phyloP scores from a whole-genome alignment of 2,329 filamentous ascomycete genomes.

The Talaromyces verruculosus region DNA sequence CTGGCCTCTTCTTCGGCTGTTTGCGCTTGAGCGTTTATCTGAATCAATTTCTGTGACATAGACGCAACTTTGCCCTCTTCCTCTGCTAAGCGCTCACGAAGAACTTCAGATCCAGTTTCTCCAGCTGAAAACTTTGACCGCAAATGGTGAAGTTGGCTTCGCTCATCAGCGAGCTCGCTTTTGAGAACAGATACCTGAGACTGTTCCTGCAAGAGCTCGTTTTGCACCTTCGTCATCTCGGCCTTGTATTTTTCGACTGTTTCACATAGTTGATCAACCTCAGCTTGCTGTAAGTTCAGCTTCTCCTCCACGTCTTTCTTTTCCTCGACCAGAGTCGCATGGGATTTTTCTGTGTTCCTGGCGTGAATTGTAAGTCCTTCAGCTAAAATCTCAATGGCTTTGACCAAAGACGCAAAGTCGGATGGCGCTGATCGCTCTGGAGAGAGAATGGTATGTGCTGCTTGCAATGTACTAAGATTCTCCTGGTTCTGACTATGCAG shows the following conservation, averaged over 20 bases:
- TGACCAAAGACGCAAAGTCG: slow-evolving; percentile 59
- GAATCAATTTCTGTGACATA: slow-evolving; percentile 69
- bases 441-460: slow-evolving; percentile 60
- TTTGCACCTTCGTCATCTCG: slow-evolving; percentile 53
- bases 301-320: slow-evolving; percentile 60
- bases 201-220: slow-evolving; percentile 53
- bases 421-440: slow-evolving; percentile 55
- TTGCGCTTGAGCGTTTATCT: slow-evolving; percentile 72
- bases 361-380: slow-evolving; percentile 61
- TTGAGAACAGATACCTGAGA: slow-evolving; percentile 49
- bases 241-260: slow-evolving; percentile 55
- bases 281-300: slow-evolving; percentile 56
- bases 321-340: slow-evolving; percentile 62
- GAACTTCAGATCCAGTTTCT: slow-evolving; percentile 76
- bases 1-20: slow-evolving; percentile 74
- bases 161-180: slow-evolving; percentile 62
- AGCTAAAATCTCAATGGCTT: slow-evolving; percentile 59
- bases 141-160: slow-evolving; percentile 66
- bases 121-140: slow-evolving; percentile 74
- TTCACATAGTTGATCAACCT: slow-evolving; percentile 57
- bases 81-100: slow-evolving; percentile 72
- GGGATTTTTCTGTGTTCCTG: slow-evolving; percentile 60
- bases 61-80: slow-evolving; percentile 70
- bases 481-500: slow-evolving; percentile 55
- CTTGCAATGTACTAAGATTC: slow-evolving; percentile 57